phyloP scores from a whole-genome alignment of 768 basidiomycete species.

The Suillus cothurnatus region DNA sequence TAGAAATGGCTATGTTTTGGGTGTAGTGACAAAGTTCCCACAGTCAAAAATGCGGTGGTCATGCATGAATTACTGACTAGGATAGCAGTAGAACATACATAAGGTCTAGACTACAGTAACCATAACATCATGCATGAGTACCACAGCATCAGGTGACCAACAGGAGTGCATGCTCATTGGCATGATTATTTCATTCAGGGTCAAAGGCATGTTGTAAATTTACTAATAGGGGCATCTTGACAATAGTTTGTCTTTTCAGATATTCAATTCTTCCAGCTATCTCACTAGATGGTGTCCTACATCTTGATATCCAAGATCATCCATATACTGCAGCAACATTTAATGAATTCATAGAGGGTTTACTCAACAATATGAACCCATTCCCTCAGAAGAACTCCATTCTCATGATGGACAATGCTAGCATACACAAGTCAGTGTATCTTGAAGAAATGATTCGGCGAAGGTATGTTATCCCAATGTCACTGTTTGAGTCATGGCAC shows the following conservation, averaged over 20 bases:
- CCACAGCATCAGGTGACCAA: no score
- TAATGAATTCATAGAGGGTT: conserved; percentile 20
- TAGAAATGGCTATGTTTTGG: no score
- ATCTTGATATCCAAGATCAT: conserved; percentile 22
- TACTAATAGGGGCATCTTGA: no score
- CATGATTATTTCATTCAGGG: conserved; percentile 20
- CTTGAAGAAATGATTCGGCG: conserved; percentile 19
- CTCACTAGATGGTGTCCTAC: conserved; percentile 28
- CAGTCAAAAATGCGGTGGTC: no score
- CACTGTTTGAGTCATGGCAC: background rate
- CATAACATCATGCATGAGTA: no score
- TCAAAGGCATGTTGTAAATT: background rate
- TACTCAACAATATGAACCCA: conserved; percentile 23
- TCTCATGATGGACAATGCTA: conserved; percentile 27
- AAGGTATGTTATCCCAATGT: conserved; percentile 15
- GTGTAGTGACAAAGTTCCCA: no score
- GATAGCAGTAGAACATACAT: no score
- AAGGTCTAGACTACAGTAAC: no score
- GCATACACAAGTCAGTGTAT: conserved; percentile 18
- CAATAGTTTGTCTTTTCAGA: conserved; percentile 12
- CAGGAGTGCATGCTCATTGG: conserved; percentile 19
- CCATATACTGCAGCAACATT: conserved; percentile 24
- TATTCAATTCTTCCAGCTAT: conserved; percentile 36
- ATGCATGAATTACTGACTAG: no score
- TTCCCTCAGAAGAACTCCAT: conserved; percentile 24